These are phyloP conservation scores for Coccomyxa subellipsoidea DNA, from an alignment of 163 green algal species.

Conservation along the genomic window DNA sequence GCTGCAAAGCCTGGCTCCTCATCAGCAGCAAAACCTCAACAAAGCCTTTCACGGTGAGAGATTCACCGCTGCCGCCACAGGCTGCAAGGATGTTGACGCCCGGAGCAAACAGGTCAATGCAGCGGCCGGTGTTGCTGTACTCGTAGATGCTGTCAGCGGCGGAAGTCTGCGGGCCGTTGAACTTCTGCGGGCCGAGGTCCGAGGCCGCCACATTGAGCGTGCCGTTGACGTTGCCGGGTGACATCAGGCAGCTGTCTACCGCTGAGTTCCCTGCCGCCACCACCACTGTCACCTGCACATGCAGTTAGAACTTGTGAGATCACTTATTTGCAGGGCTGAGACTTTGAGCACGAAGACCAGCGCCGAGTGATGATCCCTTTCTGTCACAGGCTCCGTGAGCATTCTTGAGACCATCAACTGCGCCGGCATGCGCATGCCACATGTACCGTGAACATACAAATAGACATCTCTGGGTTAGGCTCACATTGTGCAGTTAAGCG, in stretches of 20 bases:
- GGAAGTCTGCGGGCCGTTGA: conserved; percentile 7
- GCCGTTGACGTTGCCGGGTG: conserved; percentile 28
- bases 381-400: too few species aligned
- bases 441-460: too few species aligned
- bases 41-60: too few species aligned
- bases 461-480: too few species aligned
- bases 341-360: too few species aligned
- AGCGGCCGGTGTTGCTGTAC: conserved; percentile 70
- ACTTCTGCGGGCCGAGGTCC: conserved; percentile 43
- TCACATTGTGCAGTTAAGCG: too few species aligned
- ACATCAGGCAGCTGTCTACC: conserved; percentile 41
- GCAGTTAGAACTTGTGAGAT: too few species aligned
- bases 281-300: conserved; percentile 35
- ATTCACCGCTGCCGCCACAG: neutral
- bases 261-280: conserved; percentile 39
- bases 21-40: too few species aligned
- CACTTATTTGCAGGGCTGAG: too few species aligned
- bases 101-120: conserved; percentile 72
- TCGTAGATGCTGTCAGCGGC: conserved; percentile 46
- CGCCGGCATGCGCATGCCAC: too few species aligned
- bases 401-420: too few species aligned
- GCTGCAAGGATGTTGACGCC: conserved; percentile 30
- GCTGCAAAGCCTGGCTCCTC: neutral
- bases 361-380: too few species aligned
- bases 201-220: conserved; percentile 56